Conservation (phyloP, 495 filamentous ascomycete species). For the Opeltia flavorubescens region DNA sequence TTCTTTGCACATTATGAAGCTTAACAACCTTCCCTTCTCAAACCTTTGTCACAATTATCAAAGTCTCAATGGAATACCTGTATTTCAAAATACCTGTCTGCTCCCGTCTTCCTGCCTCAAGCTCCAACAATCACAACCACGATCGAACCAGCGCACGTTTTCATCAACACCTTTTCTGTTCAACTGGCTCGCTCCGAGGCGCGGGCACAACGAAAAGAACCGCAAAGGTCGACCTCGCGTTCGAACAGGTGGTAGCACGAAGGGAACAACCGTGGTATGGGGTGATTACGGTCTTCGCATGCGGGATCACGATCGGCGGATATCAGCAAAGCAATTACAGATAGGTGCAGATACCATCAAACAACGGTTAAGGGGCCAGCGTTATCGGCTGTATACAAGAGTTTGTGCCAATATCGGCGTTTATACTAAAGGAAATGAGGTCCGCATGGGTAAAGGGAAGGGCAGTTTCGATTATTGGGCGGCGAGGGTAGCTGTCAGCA, state of each 20-base stretch:
- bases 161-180: slow-evolving; percentile 49
- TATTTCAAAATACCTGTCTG: slow-evolving; percentile 2
- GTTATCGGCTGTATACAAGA: slow-evolving; percentile 81
- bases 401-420: slow-evolving; percentile 87
- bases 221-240: slow-evolving; percentile 83
- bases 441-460: slow-evolving; percentile 98
- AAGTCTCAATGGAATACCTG: neutral
- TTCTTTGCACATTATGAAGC: too few species aligned
- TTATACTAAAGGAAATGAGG: slow-evolving; percentile 88
- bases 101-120: too few species aligned
- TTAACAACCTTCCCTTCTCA: too few species aligned
- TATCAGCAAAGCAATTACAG: slow-evolving; percentile 76
- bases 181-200: slow-evolving; percentile 71
- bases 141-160: slow-evolving; percentile 39
- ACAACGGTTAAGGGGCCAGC: slow-evolving; percentile 73
- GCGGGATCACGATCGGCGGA: slow-evolving; percentile 79
- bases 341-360: slow-evolving; percentile 88
- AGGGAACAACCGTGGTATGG: slow-evolving; percentile 91
- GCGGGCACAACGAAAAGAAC: slow-evolving; percentile 63
- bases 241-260: slow-evolving; percentile 74
- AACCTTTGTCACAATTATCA: neutral
- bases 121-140: neutral
- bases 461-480: slow-evolving; percentile 97
- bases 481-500: slow-evolving; percentile 68
- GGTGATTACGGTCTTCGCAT: slow-evolving; percentile 93